These are phyloP conservation scores for Fusarium sp. DNA, from an alignment of 2,329 filamentous ascomycete genomes.

Conservation along the genomic window DNA sequence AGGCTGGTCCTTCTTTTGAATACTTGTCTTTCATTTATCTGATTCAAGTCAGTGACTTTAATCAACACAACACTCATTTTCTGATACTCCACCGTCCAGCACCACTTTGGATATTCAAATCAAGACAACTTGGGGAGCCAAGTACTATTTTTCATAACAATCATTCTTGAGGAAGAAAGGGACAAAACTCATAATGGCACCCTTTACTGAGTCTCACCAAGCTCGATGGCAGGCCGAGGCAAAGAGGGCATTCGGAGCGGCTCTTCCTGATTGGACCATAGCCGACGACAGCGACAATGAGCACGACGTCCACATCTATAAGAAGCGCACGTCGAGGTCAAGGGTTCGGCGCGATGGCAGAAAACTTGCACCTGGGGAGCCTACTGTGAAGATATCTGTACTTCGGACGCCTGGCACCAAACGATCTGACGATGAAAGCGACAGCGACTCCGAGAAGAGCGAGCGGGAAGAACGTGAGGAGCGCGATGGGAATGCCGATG, in stretches of 20 bases:
- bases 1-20: constrained; percentile 48
- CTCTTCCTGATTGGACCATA: constrained; percentile 49
- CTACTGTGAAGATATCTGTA: constrained; percentile 20
- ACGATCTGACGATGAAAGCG: constrained; percentile 17
- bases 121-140: constrained; percentile 22
- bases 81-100: constrained; percentile 15
- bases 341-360: constrained; percentile 25
- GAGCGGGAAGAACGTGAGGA: constrained; percentile 16
- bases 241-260: constrained; percentile 34
- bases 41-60: constrained; percentile 46
- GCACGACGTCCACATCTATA: constrained; percentile 41
- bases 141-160: constrained; percentile 17
- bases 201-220: constrained; percentile 26
- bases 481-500: constrained; percentile 6
- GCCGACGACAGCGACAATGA: constrained; percentile 47
- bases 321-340: constrained; percentile 23
- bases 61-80: constrained; percentile 37
- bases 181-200: constrained; percentile 28
- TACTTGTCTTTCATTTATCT: constrained; percentile 33
- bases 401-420: constrained; percentile 11
- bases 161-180: constrained; percentile 13
- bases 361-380: constrained; percentile 16
- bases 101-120: constrained; percentile 25
- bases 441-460: constrained; percentile 16
- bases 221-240: constrained; percentile 41